Evolutionary conservation across 1,284 basidiomycete genomes (phyloP).

Genomic region (Cerrena zonata): DNA sequence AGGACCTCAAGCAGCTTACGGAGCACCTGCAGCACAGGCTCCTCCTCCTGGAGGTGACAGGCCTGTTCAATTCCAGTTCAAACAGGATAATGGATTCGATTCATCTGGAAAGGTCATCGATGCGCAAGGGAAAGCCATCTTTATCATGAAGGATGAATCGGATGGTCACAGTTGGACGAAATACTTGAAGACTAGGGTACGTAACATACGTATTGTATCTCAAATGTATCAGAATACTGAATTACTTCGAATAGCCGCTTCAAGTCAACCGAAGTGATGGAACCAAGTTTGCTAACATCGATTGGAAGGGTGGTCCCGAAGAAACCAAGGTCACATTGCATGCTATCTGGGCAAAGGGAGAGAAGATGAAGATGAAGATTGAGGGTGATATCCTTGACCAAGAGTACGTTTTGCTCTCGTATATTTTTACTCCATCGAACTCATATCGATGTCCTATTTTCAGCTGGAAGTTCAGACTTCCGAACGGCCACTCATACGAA

Average conservation of each 20-base stretch:
- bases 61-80: not conserved
- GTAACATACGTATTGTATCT: not conserved
- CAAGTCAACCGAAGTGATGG: constrained; percentile 1
- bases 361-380: constrained; percentile 1
- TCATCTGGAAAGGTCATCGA: constrained; percentile 2
- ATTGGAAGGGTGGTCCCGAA: constrained; percentile 3
- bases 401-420: constrained; percentile 2
- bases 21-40: not conserved
- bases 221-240: not conserved
- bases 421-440: not conserved
- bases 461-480: constrained; percentile 5
- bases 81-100: constrained; percentile 5
- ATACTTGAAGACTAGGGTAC: constrained; percentile 1
- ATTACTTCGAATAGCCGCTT: not conserved
- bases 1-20: not conserved
- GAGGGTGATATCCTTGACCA: not conserved
- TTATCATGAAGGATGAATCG: constrained; percentile 3
- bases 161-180: constrained; percentile 4
- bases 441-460: not conserved
- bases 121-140: not conserved
- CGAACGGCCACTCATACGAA: constrained; percentile 2
- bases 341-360: not conserved
- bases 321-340: not conserved
- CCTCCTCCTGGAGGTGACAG: not conserved
- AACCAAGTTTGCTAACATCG: not conserved